Evolutionary conservation across 2,329 filamentous ascomycete species (phyloP).

Genomic region (Colletotrichum sp.): DNA sequence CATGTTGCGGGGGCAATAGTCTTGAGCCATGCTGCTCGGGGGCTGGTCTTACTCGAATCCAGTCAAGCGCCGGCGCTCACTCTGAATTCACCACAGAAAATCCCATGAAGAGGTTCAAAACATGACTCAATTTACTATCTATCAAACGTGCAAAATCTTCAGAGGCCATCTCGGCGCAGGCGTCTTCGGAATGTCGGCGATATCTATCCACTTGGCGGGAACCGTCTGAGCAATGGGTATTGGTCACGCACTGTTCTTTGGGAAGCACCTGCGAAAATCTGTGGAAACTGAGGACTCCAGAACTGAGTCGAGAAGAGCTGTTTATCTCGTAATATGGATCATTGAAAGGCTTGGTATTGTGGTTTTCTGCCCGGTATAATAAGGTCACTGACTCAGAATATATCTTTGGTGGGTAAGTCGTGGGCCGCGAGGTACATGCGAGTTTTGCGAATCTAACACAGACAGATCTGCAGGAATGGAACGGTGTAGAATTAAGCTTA

Average conservation of each 20-base stretch:
- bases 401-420: neutral
- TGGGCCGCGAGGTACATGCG: neutral
- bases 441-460: neutral
- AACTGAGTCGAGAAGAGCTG: neutral
- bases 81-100: neutral
- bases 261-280: neutral
- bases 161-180: neutral
- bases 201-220: neutral
- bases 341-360: neutral
- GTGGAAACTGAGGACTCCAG: neutral
- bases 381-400: neutral
- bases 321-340: neutral
- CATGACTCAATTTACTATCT: neutral
- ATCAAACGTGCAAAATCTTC: neutral
- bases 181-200: neutral
- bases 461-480: neutral
- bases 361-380: neutral
- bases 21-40: neutral
- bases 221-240: neutral
- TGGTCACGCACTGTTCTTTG: neutral
- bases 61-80: neutral
- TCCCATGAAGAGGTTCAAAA: neutral
- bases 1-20: neutral
- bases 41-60: neutral
- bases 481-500: neutral